These are phyloP conservation scores for Cornus controversa DNA, from an alignment of 148 eudicot genomes.

Conservation along the genomic window DNA sequence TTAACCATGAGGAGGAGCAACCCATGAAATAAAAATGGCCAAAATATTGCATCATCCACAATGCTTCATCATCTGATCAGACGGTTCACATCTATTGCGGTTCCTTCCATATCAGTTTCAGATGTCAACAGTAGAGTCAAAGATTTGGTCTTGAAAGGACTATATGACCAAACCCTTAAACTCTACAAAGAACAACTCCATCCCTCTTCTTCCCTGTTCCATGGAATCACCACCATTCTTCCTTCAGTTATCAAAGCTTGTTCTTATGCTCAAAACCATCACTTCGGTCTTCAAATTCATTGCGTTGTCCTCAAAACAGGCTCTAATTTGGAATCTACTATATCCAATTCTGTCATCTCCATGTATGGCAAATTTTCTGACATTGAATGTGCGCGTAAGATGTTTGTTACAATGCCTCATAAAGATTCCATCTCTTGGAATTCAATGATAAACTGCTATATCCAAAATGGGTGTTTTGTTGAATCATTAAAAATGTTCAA, in stretches of 20 bases:
- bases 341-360: constrained; percentile 47
- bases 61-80: constrained; percentile 2
- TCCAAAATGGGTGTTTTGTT: constrained; percentile 34
- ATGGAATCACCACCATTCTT: constrained; percentile 31
- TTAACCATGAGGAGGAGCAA: not conserved
- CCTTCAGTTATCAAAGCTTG: constrained; percentile 52
- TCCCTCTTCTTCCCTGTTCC: constrained; percentile 3
- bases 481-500: constrained; percentile 35
- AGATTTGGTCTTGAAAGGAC: constrained; percentile 27
- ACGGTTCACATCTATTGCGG: constrained; percentile 16
- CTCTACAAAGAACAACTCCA: constrained; percentile 29
- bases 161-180: constrained; percentile 31
- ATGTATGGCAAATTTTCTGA: constrained; percentile 39
- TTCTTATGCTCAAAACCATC: constrained; percentile 25
- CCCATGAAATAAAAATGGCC: not conserved
- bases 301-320: constrained; percentile 35
- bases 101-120: not conserved
- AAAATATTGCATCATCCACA: not conserved
- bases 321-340: constrained; percentile 23
- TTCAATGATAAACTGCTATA: constrained; percentile 41
- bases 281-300: constrained; percentile 40
- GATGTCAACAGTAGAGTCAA: constrained; percentile 17
- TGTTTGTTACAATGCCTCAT: constrained; percentile 48
- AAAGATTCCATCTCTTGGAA: constrained; percentile 50
- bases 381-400: constrained; percentile 22